A percentile compares a stretch with the other conserved stretches of the same genome.
These are phyloP conservation scores for Raddia distichophylla DNA, from an alignment of 176 grass and related monocot species.

Conservation along the genomic window DNA sequence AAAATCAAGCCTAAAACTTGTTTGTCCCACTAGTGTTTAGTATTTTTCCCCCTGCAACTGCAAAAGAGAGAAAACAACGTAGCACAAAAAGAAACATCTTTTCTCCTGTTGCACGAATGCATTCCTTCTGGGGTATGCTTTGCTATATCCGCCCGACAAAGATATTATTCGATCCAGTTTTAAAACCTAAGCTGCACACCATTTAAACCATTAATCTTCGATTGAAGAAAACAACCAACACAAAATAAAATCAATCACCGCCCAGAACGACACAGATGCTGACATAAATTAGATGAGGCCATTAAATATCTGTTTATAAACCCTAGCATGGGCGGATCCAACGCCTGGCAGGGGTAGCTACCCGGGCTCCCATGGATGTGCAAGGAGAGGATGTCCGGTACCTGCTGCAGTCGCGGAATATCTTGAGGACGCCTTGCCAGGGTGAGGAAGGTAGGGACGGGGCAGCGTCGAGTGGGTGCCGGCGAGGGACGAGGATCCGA, in stretches of 20 bases:
- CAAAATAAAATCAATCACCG: constrained; percentile 9
- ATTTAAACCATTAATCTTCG: constrained; percentile 57
- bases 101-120: constrained; percentile 46
- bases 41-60: constrained; percentile 57
- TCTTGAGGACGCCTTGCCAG: too few relatives aligned
- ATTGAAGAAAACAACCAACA: constrained; percentile 35
- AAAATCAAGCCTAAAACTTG: constrained; percentile 27
- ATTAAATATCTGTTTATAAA: background rate
- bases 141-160: constrained; percentile 48
- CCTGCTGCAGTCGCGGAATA: too few relatives aligned
- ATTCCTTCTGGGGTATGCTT: constrained; percentile 52
- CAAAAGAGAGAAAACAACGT: constrained; percentile 52
- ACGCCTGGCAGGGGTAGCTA: too few relatives aligned
- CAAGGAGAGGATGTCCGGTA: too few relatives aligned
- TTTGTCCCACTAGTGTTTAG: constrained; percentile 38
- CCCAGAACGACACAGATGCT: constrained; percentile 1
- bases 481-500: too few relatives aligned
- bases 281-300: background rate
- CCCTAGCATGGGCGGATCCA: background rate
- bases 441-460: too few relatives aligned
- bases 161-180: constrained; percentile 53
- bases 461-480: too few relatives aligned
- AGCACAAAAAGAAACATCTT: constrained; percentile 31
- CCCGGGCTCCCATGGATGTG: too few relatives aligned
- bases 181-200: constrained; percentile 69